Percentiles rank a stretch among this genome's conserved stretches.
Conservation (phyloP, 2,329 filamentous ascomycete species). For the Stagonosporopsis chrysanthemi region DNA sequence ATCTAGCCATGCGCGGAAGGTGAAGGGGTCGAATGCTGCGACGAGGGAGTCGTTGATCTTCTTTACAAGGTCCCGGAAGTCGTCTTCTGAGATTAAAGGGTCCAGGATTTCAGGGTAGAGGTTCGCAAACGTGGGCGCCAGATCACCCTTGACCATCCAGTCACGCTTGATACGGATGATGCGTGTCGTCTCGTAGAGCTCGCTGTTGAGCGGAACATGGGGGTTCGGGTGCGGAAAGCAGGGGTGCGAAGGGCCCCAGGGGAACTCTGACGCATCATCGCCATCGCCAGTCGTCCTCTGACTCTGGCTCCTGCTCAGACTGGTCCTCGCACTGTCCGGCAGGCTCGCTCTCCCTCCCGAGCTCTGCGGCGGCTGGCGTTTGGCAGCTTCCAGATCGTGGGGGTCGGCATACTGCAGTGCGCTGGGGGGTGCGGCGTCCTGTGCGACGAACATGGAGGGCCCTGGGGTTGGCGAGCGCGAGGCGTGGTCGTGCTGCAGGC, state of each 20-base stretch:
- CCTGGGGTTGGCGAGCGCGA: constrained; percentile 37
- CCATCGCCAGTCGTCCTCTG: constrained; percentile 60
- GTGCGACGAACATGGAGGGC: constrained; percentile 37
- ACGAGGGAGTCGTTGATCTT: constrained; percentile 80
- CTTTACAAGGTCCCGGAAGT: constrained; percentile 83
- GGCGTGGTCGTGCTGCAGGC: constrained; percentile 28
- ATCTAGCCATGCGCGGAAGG: constrained; percentile 79
- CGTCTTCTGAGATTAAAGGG: constrained; percentile 81
- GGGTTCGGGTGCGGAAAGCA: constrained; percentile 94
- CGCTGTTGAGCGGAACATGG: constrained; percentile 80
- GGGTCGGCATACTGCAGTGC: too few species aligned
- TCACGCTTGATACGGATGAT: constrained; percentile 92
- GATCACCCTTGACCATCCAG: constrained; percentile 87
- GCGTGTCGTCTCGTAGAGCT: constrained; percentile 77
- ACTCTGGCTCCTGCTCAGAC: constrained; percentile 36
- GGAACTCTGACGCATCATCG: constrained; percentile 62
- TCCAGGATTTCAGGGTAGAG: constrained; percentile 96
- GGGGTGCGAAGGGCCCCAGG: constrained; percentile 93
- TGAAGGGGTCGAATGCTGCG: constrained; percentile 81
- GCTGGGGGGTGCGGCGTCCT: too few species aligned
- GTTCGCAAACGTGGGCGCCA: constrained; percentile 93
- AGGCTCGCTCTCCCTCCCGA: constrained; percentile 32
- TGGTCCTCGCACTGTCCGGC: constrained; percentile 38
- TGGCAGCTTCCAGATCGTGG: constrained; percentile 38
- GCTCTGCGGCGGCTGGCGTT: constrained; percentile 14